A percentile compares a stretch with the other conserved stretches of the same genome.
Evolutionary conservation across 306 rosid genomes (phyloP).

Genomic region (Medicago arabica): DNA sequence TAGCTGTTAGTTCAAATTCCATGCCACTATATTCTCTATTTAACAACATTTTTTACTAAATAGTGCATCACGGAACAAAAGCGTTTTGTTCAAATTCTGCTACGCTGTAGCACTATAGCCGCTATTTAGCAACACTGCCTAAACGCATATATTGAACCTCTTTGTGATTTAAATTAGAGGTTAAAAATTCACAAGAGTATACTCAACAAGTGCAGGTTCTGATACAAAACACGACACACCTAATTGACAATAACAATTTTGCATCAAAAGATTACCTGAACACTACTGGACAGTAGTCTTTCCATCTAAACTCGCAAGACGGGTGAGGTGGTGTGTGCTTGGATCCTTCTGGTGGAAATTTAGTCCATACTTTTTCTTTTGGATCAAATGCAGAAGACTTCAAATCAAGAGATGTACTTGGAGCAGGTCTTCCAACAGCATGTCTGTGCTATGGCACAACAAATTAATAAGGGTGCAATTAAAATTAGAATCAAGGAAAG

Average conservation of each 20-base stretch:
- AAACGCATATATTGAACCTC: neutral
- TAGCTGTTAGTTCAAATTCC: no score
- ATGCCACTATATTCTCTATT: neutral
- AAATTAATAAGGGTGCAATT: constrained; percentile 57
- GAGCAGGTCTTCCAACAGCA: constrained; percentile 99
- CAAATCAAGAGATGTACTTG: constrained; percentile 83
- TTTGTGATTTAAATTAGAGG: neutral
- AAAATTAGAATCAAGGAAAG: constrained; percentile 49
- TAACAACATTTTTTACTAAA: neutral
- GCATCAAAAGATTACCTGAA: constrained; percentile 67
- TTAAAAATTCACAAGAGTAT: constrained; percentile 24
- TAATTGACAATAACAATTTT: neutral
- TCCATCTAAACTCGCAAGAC: constrained; percentile 90
- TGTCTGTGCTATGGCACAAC: constrained; percentile 92
- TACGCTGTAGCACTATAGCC: neutral
- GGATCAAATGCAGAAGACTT: constrained; percentile 94
- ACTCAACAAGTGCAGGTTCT: constrained; percentile 22
- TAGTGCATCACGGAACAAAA: neutral
- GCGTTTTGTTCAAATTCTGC: neutral
- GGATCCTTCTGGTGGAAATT: constrained; percentile 97
- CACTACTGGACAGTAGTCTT: constrained; percentile 97
- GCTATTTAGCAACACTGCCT: neutral
- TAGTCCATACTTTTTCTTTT: constrained; percentile 94
- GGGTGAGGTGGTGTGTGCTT: constrained; percentile 95
- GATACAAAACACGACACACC: constrained; percentile 21